Base-by-base conservation (phyloP, 1,284 basidiomycete genomes). In the Moesziomyces antarcticus region DNA sequence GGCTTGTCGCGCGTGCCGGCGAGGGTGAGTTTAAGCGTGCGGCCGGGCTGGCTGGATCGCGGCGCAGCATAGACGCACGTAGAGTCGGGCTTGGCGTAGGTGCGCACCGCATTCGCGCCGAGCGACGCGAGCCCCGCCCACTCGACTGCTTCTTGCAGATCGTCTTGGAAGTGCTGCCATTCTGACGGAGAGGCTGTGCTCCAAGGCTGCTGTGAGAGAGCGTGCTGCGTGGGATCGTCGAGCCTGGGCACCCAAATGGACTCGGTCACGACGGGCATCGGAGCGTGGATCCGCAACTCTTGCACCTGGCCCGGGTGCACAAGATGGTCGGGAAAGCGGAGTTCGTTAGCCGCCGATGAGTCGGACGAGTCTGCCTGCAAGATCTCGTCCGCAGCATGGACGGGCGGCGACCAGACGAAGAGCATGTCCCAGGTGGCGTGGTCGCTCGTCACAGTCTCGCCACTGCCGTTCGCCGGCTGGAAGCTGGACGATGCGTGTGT, bases 371-470 rank as follows among this genome's bases (percentile, higher is more conserved):
- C 35, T 6, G 49, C 43, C 18, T 40, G 52, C 22, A 41, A 48
- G n/a, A 50, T 51, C 1, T 37, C 27, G 13, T 63, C 60, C 0
- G 56, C 45, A 9, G 37, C 48, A 1, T 22, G 50, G 22, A 44
- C 49, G 51, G 41, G 56, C 2, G 70, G 68, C 8, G 75, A 62
- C 71, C 66, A 73, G 37, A 56, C 60, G 43, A 76, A 77, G 20
- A 72, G 52, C 60, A 77, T 67, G 20, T 68, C 62, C 75, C 75
- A 77, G 0, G 67, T 73, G 0, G 75, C 71, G 37, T 73, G 57
- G 9, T 67, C 35, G 60, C 56, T 63, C 3, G 41, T 60, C 7
- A 73, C 41, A 3, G 53, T 18, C 5, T 13, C 56, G 2, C 21
- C 18, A 2, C 37, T 9, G 1, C 25, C 40, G 1, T 21, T 33